Percentiles rank a stretch among this genome's conserved stretches.
Evolutionary conservation across 1,284 basidiomycete species (phyloP).

Genomic region (Ganoderma sinense): DNA sequence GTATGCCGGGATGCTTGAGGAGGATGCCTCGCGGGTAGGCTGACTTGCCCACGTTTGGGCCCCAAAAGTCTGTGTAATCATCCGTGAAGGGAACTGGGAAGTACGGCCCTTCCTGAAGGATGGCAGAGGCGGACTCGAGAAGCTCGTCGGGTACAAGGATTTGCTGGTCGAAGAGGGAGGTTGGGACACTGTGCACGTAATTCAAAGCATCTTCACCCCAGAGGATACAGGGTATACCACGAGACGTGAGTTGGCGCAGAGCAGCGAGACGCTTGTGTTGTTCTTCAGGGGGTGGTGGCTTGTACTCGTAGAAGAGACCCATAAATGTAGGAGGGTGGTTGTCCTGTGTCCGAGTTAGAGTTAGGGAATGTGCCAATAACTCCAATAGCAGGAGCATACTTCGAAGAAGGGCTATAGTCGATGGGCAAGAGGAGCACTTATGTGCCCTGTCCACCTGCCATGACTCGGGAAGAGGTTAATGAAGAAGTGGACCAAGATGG

Average conservation of each 20-base stretch:
- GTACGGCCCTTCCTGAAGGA: constrained; percentile 8
- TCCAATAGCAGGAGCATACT: too few relatives aligned
- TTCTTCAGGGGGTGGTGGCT: not conserved
- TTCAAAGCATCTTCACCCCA: constrained; percentile 19
- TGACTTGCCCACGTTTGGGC: not conserved
- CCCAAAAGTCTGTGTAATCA: not conserved
- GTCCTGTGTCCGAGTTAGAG: too few relatives aligned
- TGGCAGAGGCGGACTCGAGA: not conserved
- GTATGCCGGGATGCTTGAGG: constrained; percentile 17
- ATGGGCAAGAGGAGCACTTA: too few relatives aligned
- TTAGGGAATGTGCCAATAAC: too few relatives aligned
- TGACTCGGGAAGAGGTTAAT: too few relatives aligned
- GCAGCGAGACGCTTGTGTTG: constrained; percentile 10
- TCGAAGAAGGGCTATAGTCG: too few relatives aligned
- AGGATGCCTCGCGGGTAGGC: constrained; percentile 7
- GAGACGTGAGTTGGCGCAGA: constrained; percentile 12
- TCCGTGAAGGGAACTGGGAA: too few relatives aligned
- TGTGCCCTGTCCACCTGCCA: too few relatives aligned
- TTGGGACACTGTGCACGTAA: constrained; percentile 13
- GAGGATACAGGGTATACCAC: constrained; percentile 7
- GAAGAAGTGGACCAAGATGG: too few relatives aligned
- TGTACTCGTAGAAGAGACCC: constrained; percentile 10
- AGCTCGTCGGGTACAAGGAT: constrained; percentile 18
- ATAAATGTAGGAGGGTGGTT: not conserved
- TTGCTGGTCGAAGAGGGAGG: constrained; percentile 17